A percentile compares a stretch with the other conserved stretches of the same genome.
Evolutionary conservation across 1,284 basidiomycete species (phyloP).

Genomic region (Malassezia yamatoensis): DNA sequence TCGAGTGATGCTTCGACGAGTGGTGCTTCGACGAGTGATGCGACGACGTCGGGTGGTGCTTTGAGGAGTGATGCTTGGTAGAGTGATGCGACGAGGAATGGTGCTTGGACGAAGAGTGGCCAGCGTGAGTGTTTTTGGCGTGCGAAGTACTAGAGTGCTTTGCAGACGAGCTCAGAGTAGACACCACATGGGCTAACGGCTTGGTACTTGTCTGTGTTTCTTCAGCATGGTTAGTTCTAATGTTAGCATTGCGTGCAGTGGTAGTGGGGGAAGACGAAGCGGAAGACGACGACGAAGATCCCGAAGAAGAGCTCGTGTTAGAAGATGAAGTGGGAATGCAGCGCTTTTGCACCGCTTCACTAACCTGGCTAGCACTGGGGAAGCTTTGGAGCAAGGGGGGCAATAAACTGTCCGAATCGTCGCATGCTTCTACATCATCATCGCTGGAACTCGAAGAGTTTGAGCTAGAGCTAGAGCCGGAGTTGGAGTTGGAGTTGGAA

Average conservation of each 20-base stretch:
- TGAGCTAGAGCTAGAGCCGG: conserved; percentile 4
- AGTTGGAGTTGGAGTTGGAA: conserved; percentile 1
- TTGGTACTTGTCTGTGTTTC: background rate
- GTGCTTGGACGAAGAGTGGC: background rate
- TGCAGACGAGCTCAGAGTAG: background rate
- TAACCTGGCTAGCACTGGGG: conserved; percentile 12
- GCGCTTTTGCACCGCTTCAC: conserved; percentile 7
- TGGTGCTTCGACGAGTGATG: background rate
- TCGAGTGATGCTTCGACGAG: background rate
- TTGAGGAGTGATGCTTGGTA: conserved; percentile 1
- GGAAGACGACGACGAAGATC: conserved; percentile 3
- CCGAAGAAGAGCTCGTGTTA: conserved; percentile 3
- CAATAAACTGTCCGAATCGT: conserved; percentile 8
- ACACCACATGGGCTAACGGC: background rate
- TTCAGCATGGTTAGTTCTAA: conserved; percentile 1
- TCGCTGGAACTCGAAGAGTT: conserved; percentile 4
- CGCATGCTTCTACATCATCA: conserved; percentile 7
- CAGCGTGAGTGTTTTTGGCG: background rate
- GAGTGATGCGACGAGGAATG: background rate
- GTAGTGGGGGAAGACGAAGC: conserved; percentile 3
- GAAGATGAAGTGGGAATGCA: conserved; percentile 15
- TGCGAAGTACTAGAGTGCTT: background rate
- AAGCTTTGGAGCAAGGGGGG: conserved; percentile 16
- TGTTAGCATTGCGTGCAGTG: conserved; percentile 9
- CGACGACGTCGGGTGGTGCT: conserved; percentile 1